These are phyloP conservation scores for Rhodotorula graminis DNA, from an alignment of 768 basidiomycete species.

Conservation along the genomic window DNA sequence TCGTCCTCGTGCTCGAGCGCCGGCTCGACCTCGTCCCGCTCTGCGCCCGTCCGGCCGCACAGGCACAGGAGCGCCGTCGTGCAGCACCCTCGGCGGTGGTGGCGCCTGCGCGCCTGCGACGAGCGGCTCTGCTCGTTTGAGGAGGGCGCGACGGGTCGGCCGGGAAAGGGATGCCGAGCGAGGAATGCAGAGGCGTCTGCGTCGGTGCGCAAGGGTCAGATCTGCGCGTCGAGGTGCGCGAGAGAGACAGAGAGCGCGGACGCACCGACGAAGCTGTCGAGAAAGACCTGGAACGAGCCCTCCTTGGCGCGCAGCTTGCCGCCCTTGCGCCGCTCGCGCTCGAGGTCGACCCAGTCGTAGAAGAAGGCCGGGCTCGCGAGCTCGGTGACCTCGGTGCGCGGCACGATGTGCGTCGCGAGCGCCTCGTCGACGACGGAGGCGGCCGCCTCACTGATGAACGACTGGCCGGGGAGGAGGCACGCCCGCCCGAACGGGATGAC, in stretches of 20 bases:
- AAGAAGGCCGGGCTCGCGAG: constrained; percentile 85
- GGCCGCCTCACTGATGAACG: constrained; percentile 84
- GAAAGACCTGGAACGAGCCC: constrained; percentile 82
- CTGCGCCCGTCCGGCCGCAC: constrained; percentile 77
- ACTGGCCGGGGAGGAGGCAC: constrained; percentile 79
- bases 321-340: constrained; percentile 14
- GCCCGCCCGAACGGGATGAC: constrained; percentile 73
- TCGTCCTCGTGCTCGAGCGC: constrained; percentile 46
- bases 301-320: constrained; percentile 69
- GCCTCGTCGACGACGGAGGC: constrained; percentile 75
- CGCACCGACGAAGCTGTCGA: constrained; percentile 72
- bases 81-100: background rate
- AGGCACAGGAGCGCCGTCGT: constrained; percentile 45
- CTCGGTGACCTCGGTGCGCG: constrained; percentile 75
- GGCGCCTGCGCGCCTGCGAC: background rate
- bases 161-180: constrained; percentile 80
- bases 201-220: background rate
- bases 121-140: background rate
- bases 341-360: constrained; percentile 85
- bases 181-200: constrained; percentile 82
- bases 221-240: too few relatives aligned
- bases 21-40: constrained; percentile 56
- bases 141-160: constrained; percentile 10
- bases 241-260: too few relatives aligned
- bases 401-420: constrained; percentile 72